Evolutionary conservation across 2,329 filamentous ascomycete species (phyloP), one percentile per base, ranked within the genome.

Genomic region (Drechslerella coelobrocha): DNA sequence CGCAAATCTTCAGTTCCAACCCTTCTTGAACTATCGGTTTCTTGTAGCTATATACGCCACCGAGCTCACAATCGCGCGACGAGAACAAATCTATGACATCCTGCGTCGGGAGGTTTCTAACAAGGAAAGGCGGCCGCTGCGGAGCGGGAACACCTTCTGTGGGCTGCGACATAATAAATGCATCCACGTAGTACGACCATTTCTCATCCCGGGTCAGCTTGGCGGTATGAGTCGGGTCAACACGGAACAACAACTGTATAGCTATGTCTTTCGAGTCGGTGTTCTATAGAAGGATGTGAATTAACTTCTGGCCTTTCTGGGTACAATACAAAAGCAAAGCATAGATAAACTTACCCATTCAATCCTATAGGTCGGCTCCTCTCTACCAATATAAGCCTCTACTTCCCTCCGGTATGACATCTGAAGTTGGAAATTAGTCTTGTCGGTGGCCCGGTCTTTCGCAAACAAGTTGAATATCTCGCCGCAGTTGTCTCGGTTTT

Each of bases 101-200:
- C 65, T 83, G 80, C 77, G 73, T 82, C 0, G 88, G 87, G 37
- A 91, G 81, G 78, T 90, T 92, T 65, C 89, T 88, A 54, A 86
- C 84, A 14, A 93, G 82, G 65, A 92, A 86, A 2, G 86, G 84
- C 79, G 87, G 89, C 72, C 84, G 85, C 84, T 85, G 4, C 84
- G 83, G 53, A 87, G 83, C 5, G 8, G 84, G 81, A 1, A 94
- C 84, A 12, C 90, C 90, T 79, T 94, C 90, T 0, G 94, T 99
- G 1, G 91, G 90, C 76, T 96, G 91, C 23, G 92, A 85, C 73
- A 91, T 90, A 74, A 91, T 90, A 79, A 90, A 97, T 0, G 92
- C 92, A 17, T 93, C 92, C 63, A 96, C 91, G 78, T 99, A 99
- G 81, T 95, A 96, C 75, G 93, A 90, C 94, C 94, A 99, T 72